phyloP scores from a whole-genome alignment of 805 yeast genomes.

The Lachancea quebecensis region DNA sequence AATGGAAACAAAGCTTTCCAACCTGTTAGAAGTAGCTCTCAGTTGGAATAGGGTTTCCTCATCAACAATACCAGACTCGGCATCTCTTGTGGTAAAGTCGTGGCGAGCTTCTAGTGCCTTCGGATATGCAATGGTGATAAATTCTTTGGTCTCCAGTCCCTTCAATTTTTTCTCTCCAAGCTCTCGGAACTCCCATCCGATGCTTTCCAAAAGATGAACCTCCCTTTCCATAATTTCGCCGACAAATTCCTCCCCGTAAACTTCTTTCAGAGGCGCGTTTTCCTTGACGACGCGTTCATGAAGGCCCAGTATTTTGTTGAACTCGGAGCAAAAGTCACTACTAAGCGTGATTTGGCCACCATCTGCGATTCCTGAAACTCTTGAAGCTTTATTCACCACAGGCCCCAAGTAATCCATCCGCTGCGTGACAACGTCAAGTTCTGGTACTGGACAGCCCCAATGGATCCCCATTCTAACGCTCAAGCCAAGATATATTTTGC shows the following conservation, averaged over 20 bases:
- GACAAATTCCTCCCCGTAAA: conserved; percentile 38
- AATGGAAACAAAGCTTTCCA: conserved; percentile 52
- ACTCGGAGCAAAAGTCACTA: conserved; percentile 70
- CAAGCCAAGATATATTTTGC: conserved; percentile 71
- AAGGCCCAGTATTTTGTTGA: conserved; percentile 46
- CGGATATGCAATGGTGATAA: conserved; percentile 74
- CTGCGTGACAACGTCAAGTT: conserved; percentile 85
- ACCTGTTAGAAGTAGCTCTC: conserved; percentile 45
- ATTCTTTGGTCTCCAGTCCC: conserved; percentile 91
- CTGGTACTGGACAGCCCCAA: conserved; percentile 97
- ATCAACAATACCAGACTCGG: conserved; percentile 25
- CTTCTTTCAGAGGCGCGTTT: conserved; percentile 31
- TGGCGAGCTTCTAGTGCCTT: conserved; percentile 52
- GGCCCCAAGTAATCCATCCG: conserved; percentile 99
- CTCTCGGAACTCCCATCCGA: conserved; percentile 61
- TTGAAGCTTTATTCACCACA: conserved; percentile 91
- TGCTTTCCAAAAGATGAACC: conserved; percentile 52
- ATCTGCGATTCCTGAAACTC: conserved; percentile 91
- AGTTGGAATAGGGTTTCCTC: conserved; percentile 43
- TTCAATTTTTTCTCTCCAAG: conserved; percentile 86
- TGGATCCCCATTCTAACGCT: conserved; percentile 98
- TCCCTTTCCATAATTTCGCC: conserved; percentile 62
- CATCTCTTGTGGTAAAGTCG: conserved; percentile 36
- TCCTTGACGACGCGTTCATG: conserved; percentile 29
- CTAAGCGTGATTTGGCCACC: conserved; percentile 96